Base-by-base conservation (phyloP, 768 basidiomycete species). In the Hericium erinaceus region DNA sequence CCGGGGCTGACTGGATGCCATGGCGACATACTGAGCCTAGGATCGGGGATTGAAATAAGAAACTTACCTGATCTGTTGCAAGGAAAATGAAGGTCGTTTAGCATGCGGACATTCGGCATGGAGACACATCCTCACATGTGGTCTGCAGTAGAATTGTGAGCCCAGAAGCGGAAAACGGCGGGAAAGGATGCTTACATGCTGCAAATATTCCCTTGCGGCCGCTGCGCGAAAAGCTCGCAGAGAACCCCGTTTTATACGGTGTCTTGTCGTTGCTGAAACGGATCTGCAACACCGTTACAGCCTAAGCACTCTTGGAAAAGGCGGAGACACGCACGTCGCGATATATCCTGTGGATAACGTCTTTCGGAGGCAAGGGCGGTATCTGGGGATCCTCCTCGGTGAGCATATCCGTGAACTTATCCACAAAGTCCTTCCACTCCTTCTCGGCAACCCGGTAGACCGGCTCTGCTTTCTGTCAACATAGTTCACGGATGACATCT, bases 231-330 rank as follows among this genome's bases (percentile, higher is more conserved):
- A 95, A 90, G 55, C 85, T 87, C 0, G 91, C 89, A 0, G 87
- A 87, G 37, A 98, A 78, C 10, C 77, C 77, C 6, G 70, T 80
- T 72, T 98, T 98, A 75, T 99, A 99, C 0, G 95, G 95, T 4
- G 95, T 99, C 73, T 94, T 95, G 68, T 94, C 89, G 57, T 91
- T 91, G 66, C 89, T 92, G 71, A 95, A 97, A 13, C 94, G 82
- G 22, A 95, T 69, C 89, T 92, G 58, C 33, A 33, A 10, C 8
- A 2, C 33, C 9, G 6, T 33, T 9, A 39, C 18, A 39, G 7
- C 22, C 8, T 16, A 24, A 52, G 24, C 7, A 24, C 3, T 24
- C 37, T 20, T 41, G 24, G 26, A 24, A 52, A 48, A 48, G 48
- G n/a, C 39, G 33, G 40, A 10, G 39, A 5, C 22, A 69, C 80